Evolutionary conservation across 208 protist species (phyloP).

Genomic region (Phytomonas sp.): DNA sequence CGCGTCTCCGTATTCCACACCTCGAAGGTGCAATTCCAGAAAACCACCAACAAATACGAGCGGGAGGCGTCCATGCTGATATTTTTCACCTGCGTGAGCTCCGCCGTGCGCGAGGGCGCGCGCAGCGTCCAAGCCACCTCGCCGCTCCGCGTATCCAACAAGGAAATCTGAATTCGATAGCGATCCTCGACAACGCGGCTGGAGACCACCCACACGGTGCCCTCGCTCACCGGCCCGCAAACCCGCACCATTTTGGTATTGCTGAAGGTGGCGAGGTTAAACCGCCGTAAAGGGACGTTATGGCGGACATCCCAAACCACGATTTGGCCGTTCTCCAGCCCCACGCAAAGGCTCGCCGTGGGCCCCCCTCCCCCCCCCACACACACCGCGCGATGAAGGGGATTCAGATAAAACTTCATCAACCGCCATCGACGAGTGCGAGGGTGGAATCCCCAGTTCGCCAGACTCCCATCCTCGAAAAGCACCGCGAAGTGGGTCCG

Average conservation of each 20-base stretch:
- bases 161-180: conserved; percentile 71
- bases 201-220: conserved; percentile 71
- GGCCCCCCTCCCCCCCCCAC: conserved; percentile 35
- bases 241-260: conserved; percentile 63
- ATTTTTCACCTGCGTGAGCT: conserved; percentile 54
- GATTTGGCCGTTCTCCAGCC: conserved; percentile 59
- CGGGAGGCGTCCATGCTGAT: conserved; percentile 40
- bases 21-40: conserved; percentile 75
- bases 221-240: conserved; percentile 47
- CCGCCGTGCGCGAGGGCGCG: conserved; percentile 46
- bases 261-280: conserved; percentile 68
- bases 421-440: conserved; percentile 43
- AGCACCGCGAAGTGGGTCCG: conserved; percentile 56
- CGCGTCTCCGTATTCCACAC: conserved; percentile 62
- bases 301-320: conserved; percentile 57
- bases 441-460: conserved; percentile 50
- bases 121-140: conserved; percentile 59
- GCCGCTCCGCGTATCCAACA: conserved; percentile 66
- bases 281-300: conserved; percentile 35
- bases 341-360: conserved; percentile 35
- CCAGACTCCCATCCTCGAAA: conserved; percentile 68
- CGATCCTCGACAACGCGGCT: conserved; percentile 34
- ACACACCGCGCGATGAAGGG: conserved; percentile 35
- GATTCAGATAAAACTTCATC: conserved; percentile 33
- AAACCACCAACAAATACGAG: conserved; percentile 58